phyloP scores from a whole-genome alignment of 2,329 filamentous ascomycete species.

The Alternaria postmessia region DNA sequence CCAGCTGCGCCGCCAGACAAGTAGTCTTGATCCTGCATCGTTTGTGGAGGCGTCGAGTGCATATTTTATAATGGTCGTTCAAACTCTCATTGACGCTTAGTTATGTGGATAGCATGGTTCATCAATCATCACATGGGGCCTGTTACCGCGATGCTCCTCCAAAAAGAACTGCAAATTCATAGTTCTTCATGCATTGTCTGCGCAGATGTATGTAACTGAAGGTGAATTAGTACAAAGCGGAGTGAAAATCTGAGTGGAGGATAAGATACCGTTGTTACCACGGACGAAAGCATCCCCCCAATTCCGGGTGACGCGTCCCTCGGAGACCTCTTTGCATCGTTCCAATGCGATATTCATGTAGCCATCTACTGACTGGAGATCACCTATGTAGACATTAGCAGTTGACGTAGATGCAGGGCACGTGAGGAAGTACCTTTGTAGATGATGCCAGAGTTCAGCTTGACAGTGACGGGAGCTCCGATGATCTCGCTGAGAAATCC shows the following conservation, averaged over 20 bases:
- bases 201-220: slow-evolving; percentile 44
- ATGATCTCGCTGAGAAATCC: slow-evolving; percentile 95
- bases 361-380: slow-evolving; percentile 95
- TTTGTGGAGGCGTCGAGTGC: not conserved
- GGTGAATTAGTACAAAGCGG: slow-evolving; percentile 16
- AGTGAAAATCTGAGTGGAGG: not conserved
- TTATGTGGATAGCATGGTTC: slow-evolving; percentile 1
- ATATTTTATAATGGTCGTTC: not conserved
- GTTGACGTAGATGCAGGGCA: not conserved
- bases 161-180: not conserved
- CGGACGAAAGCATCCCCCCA: slow-evolving; percentile 96
- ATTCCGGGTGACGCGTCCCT: slow-evolving; percentile 79
- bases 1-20: not conserved
- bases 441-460: slow-evolving; percentile 97
- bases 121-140: not conserved
- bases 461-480: slow-evolving; percentile 91
- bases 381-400: slow-evolving; percentile 65
- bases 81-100: slow-evolving; percentile 3
- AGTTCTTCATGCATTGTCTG: slow-evolving; percentile 35
- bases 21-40: not conserved
- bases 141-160: not conserved
- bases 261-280: slow-evolving; percentile 83
- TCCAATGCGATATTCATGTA: slow-evolving; percentile 99
- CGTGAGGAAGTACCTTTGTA: slow-evolving; percentile 77
- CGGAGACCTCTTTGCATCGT: slow-evolving; percentile 90